Evolutionary conservation across 257 asterid species (phyloP).

Genomic region (Agastache rugosa): DNA sequence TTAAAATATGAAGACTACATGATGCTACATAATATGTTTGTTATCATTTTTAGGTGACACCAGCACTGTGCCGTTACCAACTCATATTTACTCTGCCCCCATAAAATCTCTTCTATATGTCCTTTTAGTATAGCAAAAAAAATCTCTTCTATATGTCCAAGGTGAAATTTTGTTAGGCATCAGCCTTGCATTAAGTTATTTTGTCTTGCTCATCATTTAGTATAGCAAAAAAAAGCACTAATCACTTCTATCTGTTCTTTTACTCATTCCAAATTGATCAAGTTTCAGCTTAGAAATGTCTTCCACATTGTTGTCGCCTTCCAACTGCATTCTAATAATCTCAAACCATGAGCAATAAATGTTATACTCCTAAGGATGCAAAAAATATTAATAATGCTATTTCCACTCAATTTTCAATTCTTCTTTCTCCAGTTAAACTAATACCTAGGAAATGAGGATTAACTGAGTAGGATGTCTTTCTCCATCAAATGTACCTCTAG

Average conservation of each 20-base stretch:
- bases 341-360: conserved; percentile 1
- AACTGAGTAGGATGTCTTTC: too few relatives aligned
- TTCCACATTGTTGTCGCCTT: background rate
- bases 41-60: too few relatives aligned
- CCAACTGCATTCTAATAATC: conserved; percentile 20
- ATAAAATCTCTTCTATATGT: background rate
- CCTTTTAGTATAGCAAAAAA: too few relatives aligned
- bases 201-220: conserved; percentile 1
- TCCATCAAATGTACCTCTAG: conserved; percentile 65
- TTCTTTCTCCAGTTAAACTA: conserved; percentile 14
- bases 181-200: background rate
- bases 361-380: conserved; percentile 9
- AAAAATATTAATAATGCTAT: conserved; percentile 8
- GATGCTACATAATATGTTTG: too few relatives aligned
- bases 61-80: too few relatives aligned
- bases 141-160: background rate
- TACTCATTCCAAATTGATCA: background rate
- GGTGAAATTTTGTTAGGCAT: background rate
- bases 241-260: background rate
- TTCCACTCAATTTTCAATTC: conserved; percentile 23
- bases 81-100: too few relatives aligned
- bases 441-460: conserved; percentile 11
- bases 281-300: background rate
- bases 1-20: too few relatives aligned
- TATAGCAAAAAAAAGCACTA: conserved; percentile 20